Percentiles rank a stretch among this genome's conserved stretches.
phyloP scores from a whole-genome alignment of 371 early-diverging fungal species.

The Mortierella sp. region DNA sequence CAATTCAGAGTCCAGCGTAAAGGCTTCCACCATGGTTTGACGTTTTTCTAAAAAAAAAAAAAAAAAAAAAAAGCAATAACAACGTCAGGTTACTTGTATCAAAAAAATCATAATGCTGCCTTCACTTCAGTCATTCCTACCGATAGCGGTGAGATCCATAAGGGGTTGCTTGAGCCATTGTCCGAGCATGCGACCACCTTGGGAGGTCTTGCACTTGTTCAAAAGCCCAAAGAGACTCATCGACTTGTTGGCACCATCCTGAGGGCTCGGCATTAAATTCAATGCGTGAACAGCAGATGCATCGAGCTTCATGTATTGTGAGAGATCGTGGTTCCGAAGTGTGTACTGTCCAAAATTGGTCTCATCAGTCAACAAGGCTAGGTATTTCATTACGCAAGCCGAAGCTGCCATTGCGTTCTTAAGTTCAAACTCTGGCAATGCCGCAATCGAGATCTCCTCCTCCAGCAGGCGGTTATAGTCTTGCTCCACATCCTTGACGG shows the following conservation, averaged over 20 bases:
- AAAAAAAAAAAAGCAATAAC: not conserved
- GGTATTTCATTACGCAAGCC: conserved; percentile 84
- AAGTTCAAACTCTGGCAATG: conserved; percentile 85
- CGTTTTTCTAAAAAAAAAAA: conserved; percentile 64
- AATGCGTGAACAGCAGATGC: conserved; percentile 90
- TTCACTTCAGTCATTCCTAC: conserved; percentile 43
- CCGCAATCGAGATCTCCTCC: conserved; percentile 72
- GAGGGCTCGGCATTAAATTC: conserved; percentile 84
- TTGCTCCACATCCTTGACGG: conserved; percentile 82
- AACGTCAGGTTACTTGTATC: too few relatives aligned
- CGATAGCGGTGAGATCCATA: conserved; percentile 77
- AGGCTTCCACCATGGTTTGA: conserved; percentile 83
- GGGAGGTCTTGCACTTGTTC: conserved; percentile 91
- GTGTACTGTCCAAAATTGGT: conserved; percentile 80
- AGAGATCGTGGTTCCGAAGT: conserved; percentile 78
- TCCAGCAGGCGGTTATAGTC: conserved; percentile 86
- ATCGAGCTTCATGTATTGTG: conserved; percentile 94
- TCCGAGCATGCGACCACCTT: conserved; percentile 87
- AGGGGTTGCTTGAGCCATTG: conserved; percentile 98
- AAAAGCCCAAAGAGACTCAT: conserved; percentile 89
- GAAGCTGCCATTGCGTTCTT: conserved; percentile 82
- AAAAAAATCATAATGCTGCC: too few relatives aligned
- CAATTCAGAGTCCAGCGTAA: conserved; percentile 75
- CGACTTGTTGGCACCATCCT: conserved; percentile 82
- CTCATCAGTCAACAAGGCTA: conserved; percentile 78